A percentile compares a stretch with the other conserved stretches of the same genome.
Conservation (phyloP, 352 stramenopile species). For the Peronospora destructor region DNA sequence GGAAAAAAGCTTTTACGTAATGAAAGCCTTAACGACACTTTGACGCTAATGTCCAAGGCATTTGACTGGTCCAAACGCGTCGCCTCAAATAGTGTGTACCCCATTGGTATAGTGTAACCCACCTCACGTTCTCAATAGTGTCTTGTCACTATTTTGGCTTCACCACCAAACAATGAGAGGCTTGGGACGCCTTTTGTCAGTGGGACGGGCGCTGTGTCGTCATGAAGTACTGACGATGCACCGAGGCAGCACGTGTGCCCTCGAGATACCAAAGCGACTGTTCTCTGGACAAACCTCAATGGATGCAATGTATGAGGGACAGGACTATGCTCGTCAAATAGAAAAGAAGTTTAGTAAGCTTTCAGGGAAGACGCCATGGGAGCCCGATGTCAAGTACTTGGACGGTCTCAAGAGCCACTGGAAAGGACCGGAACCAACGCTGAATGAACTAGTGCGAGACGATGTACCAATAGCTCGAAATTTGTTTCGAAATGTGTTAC, state of each 20-base stretch:
- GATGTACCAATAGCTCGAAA: constrained; percentile 61
- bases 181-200: constrained; percentile 5
- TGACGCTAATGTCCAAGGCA: not conserved
- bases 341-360: constrained; percentile 75
- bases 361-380: constrained; percentile 72
- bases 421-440: constrained; percentile 48
- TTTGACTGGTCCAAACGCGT: constrained; percentile 48
- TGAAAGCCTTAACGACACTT: constrained; percentile 8
- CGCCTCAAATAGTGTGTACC: constrained; percentile 5
- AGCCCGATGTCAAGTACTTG: constrained; percentile 56
- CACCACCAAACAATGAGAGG: constrained; percentile 22
- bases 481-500: constrained; percentile 76
- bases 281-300: constrained; percentile 24
- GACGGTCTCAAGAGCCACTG: constrained; percentile 49
- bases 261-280: constrained; percentile 2
- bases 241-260: not conserved
- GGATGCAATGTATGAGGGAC: constrained; percentile 61
- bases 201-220: constrained; percentile 10
- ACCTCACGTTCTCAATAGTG: constrained; percentile 7
- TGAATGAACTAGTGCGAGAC: constrained; percentile 79
- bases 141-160: constrained; percentile 6
- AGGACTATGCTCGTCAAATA: constrained; percentile 57
- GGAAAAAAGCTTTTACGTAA: constrained; percentile 38
- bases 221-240: constrained; percentile 7
- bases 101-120: not conserved